Percentiles rank a stretch among this genome's conserved stretches.
Conservation (phyloP, 2,329 filamentous ascomycete genomes). For the Penicillium hesseltinei region DNA sequence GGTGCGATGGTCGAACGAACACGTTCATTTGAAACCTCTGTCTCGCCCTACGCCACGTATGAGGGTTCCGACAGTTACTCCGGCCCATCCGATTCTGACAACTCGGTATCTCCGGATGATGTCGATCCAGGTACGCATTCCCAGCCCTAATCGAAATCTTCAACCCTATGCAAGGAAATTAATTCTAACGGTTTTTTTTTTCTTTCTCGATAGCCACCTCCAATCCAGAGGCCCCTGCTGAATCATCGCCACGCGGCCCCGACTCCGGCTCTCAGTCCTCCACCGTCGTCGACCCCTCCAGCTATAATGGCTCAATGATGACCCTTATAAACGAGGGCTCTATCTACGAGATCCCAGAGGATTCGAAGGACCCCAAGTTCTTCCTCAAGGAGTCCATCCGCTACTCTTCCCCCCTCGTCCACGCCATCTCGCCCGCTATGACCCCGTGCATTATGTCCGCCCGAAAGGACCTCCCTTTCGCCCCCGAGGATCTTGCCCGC, state of each 20-base stretch:
- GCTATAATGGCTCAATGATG: constrained; percentile 36
- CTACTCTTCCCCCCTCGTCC: constrained; percentile 33
- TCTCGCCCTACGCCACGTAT: constrained; percentile 40
- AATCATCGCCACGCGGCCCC: constrained; percentile 28
- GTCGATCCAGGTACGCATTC: constrained; percentile 23
- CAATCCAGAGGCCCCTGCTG: constrained; percentile 19
- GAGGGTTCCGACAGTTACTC: constrained; percentile 11
- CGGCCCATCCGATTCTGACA: constrained; percentile 18
- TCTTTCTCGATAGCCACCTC: neutral
- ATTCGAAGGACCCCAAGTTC: constrained; percentile 31
- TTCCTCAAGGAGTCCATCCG: constrained; percentile 35
- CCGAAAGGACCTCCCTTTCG: constrained; percentile 32
- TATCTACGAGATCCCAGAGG: constrained; percentile 24
- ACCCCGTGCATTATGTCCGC: constrained; percentile 21
- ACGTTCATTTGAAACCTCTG: constrained; percentile 36
- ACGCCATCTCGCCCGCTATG: constrained; percentile 25
- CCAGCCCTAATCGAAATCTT: neutral
- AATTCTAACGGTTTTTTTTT: constrained; percentile 9
- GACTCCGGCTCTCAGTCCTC: constrained; percentile 37
- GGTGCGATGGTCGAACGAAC: constrained; percentile 35
- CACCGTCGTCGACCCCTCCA: constrained; percentile 36
- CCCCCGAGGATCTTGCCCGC: constrained; percentile 37
- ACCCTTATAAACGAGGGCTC: constrained; percentile 33
- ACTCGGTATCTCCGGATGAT: constrained; percentile 21
- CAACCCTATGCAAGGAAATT: neutral